phyloP scores from a whole-genome alignment of 257 asterid species.

The Penstemon davidsonii region DNA sequence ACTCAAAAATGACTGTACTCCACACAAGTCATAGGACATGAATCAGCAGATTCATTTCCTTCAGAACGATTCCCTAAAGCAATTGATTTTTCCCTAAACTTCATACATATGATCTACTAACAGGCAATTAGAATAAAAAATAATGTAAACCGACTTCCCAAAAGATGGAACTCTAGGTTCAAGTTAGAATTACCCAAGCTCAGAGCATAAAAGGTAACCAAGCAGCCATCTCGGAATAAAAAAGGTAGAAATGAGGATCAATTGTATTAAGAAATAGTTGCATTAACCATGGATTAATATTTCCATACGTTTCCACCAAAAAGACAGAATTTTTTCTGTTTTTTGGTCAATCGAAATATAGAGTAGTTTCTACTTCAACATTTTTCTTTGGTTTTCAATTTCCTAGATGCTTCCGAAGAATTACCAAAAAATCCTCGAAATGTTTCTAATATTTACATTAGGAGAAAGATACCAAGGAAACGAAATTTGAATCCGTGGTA shows the following conservation, averaged over 20 bases:
- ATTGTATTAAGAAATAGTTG: neutral
- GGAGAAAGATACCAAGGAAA: no score
- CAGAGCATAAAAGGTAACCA: constrained; percentile 5
- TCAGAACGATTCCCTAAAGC: neutral
- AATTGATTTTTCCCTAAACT: neutral
- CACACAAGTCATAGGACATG: neutral
- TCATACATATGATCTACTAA: neutral
- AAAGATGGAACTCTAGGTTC: neutral
- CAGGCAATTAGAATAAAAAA: neutral
- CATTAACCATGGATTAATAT: no score
- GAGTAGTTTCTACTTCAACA: no score
- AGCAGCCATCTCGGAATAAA: neutral
- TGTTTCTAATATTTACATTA: no score
- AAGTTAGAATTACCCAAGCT: constrained; percentile 6
- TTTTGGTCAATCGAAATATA: no score
- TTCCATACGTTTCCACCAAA: no score
- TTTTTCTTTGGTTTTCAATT: no score
- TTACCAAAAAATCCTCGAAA: no score
- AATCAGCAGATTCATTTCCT: neutral
- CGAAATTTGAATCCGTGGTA: no score
- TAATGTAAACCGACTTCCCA: neutral
- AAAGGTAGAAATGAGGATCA: neutral
- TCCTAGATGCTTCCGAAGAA: no score
- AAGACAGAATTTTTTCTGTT: no score
- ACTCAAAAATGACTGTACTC: neutral